These are phyloP conservation scores for Kodamaea laetipori DNA, from an alignment of 805 yeast genomes.

Conservation along the genomic window DNA sequence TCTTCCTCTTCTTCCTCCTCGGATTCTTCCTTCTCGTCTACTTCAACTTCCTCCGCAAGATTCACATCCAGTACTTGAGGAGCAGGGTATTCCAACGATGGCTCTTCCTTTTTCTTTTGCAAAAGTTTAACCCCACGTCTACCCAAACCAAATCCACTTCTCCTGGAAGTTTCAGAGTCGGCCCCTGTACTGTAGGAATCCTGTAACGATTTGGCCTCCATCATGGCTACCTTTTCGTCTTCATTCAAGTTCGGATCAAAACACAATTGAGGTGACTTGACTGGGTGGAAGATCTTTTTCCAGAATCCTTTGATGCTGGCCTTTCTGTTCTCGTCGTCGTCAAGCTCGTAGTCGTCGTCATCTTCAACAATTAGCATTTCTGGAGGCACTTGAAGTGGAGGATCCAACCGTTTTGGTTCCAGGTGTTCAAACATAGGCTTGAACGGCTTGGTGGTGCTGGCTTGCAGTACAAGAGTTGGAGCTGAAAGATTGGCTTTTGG, in stretches of 20 bases:
- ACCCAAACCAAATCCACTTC: not conserved
- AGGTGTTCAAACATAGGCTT: not conserved
- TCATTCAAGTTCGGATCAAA: not conserved
- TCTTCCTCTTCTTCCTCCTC: not conserved
- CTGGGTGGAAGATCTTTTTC: conserved; percentile 7
- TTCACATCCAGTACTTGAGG: not conserved
- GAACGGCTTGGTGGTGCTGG: not conserved
- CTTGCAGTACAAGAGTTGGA: conserved; percentile 1
- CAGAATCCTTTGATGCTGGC: not conserved
- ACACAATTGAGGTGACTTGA: conserved; percentile 2
- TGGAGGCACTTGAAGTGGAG: not conserved
- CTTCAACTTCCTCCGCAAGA: not conserved
- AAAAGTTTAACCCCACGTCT: conserved; percentile 4
- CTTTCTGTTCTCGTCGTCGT: conserved; percentile 1
- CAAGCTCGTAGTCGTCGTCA: not conserved
- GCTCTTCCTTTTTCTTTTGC: not conserved
- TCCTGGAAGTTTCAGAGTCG: not conserved
- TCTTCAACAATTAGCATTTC: not conserved
- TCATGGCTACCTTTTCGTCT: not conserved
- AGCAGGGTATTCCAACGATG: not conserved
- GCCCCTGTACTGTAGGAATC: not conserved
- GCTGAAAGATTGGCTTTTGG: not conserved
- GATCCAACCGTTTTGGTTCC: not conserved
- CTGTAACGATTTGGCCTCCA: conserved; percentile 7
- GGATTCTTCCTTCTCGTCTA: not conserved